Base-by-base conservation (phyloP, 2,329 filamentous ascomycete genomes). In the Fusarium tricinctum region DNA sequence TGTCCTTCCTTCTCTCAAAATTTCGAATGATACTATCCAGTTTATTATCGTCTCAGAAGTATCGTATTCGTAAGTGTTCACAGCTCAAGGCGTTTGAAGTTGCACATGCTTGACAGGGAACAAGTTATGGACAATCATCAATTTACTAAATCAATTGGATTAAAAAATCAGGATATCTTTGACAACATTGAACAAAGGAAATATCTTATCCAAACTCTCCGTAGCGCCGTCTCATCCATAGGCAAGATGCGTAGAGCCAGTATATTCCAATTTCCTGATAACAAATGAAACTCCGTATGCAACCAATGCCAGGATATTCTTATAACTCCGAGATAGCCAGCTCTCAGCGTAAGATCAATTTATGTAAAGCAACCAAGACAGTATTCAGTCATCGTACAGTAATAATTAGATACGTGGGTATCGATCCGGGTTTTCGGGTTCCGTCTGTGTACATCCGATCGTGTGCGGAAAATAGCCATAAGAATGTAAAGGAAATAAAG, bases 281-380 rank as follows among this genome's bases (percentile, higher is more conserved):
- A 53, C 22, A 51, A 54, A 39, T 39, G 42, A 63, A 54, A 68
- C 33, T 54, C 39, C 51, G 26, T 44, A 44, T 57, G 43, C 40
- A 43, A 32, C 32, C 17, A 54, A 51, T 46, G 57, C 57, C 43
- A 63, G 17, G 23, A 66, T 28, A 55, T 44, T 64, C 40, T 65
- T 54, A n/a, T 30, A 48, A 47, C 42, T 68, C 53, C 58, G 66
- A 69, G 62, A 68, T 63, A 48, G 44, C 66, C 66, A 70, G 66
- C 66, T 69, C 66, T 63, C 58, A 48, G 45, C 14, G 35, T 40
- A 45, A 48, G 8, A 19, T 17, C 35, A 38, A 38, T 10, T n/a
- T 17, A 20, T 33, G 56, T 33, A 28, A 20, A 42, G 14, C 59
- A 58, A 55, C n/a, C 15, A 48, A 47, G 56, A 51, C 38, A 40